phyloP scores from a whole-genome alignment of 2,329 filamentous ascomycete genomes.

The Sarocladium strictum region DNA sequence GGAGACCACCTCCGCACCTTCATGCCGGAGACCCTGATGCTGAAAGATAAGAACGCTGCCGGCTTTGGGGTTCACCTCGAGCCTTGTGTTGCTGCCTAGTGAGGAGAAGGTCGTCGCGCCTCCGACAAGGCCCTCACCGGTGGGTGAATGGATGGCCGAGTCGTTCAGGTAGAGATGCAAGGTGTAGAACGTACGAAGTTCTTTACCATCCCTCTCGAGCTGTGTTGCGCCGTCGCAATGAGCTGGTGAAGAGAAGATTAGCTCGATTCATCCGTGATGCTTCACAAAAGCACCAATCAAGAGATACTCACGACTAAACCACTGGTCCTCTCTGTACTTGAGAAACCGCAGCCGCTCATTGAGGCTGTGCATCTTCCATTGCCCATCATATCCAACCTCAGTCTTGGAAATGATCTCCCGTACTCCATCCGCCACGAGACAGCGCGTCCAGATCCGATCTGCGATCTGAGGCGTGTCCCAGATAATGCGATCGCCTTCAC shows the following conservation, averaged over 20 bases:
- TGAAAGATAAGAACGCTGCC: slow-evolving; percentile 58
- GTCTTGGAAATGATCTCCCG: slow-evolving; percentile 31
- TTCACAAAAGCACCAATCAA: too few relatives aligned
- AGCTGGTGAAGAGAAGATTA: neutral
- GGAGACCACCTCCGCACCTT: slow-evolving; percentile 43
- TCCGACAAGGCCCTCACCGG: slow-evolving; percentile 31
- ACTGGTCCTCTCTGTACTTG: slow-evolving; percentile 65
- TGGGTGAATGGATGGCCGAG: slow-evolving; percentile 14
- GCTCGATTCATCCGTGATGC: too few relatives aligned
- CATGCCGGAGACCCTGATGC: slow-evolving; percentile 44
- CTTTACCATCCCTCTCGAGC: slow-evolving; percentile 23
- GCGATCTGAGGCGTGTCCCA: slow-evolving; percentile 62
- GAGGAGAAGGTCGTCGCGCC: slow-evolving; percentile 53
- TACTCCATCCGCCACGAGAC: slow-evolving; percentile 37
- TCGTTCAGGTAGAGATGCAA: slow-evolving; percentile 44
- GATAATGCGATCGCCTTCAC: slow-evolving; percentile 72
- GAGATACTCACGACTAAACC: slow-evolving; percentile 57
- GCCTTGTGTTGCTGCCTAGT: slow-evolving; percentile 29
- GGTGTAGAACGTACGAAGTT: slow-evolving; percentile 43
- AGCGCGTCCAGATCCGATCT: slow-evolving; percentile 56
- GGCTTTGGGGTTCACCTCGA: slow-evolving; percentile 50
- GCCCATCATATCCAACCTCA: slow-evolving; percentile 17
- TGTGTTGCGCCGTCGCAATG: neutral
- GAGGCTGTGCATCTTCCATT: slow-evolving; percentile 43
- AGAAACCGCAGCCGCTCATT: slow-evolving; percentile 74